phyloP scores from a whole-genome alignment of 495 filamentous ascomycete species.

The Penicillium desertorum region DNA sequence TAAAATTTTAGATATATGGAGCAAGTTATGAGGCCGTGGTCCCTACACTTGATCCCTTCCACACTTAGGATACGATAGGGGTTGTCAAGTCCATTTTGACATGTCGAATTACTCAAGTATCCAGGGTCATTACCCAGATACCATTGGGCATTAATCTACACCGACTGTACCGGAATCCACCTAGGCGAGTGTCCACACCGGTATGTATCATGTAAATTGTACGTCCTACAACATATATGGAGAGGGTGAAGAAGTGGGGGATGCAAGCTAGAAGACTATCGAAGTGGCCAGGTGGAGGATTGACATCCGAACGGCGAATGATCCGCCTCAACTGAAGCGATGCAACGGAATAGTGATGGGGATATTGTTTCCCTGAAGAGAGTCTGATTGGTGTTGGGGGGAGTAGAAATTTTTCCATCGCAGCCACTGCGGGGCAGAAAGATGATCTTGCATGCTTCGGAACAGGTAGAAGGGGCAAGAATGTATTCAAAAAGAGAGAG shows the following conservation, averaged over 20 bases:
- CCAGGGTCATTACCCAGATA: too few relatives aligned
- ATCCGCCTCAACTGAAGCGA: conserved; percentile 14
- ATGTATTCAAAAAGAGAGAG: conserved; percentile 16
- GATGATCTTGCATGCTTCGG: conserved; percentile 29
- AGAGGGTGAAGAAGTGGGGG: background rate
- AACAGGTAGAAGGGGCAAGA: conserved; percentile 6
- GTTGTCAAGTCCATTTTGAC: too few relatives aligned
- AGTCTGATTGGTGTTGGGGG: conserved; percentile 18
- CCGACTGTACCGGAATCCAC: background rate
- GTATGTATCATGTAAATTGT: background rate
- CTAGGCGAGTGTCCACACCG: background rate
- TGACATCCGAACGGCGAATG: background rate
- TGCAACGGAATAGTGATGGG: conserved; percentile 9
- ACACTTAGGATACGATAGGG: too few relatives aligned
- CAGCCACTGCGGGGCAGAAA: conserved; percentile 30
- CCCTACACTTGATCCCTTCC: background rate
- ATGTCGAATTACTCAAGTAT: background rate
- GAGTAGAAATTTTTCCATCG: conserved; percentile 16
- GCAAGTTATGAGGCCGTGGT: background rate
- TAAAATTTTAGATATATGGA: background rate
- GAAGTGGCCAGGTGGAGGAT: conserved; percentile 11
- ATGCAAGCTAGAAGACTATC: background rate
- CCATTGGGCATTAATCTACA: background rate
- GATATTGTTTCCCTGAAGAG: conserved; percentile 8
- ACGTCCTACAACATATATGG: background rate